Base-by-base conservation (phyloP, 306 rosid species). In the Coriaria nepalensis region DNA sequence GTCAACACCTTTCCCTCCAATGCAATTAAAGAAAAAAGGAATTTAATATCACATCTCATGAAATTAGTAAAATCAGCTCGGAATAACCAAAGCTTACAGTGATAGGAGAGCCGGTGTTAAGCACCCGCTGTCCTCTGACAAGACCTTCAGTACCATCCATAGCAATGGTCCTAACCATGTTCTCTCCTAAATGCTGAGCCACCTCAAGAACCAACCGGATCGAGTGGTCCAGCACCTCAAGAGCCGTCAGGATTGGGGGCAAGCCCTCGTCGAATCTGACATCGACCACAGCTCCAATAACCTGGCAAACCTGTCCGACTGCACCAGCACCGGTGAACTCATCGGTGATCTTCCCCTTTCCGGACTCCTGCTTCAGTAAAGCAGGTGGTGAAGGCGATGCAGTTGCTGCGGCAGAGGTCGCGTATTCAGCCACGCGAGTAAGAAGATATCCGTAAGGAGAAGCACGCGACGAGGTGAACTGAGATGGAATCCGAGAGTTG, bases 81-180 rank as follows among this genome's bases (percentile, higher is more conserved):
- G 41, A 13, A 8, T 41, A 32, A 39, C 11, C 15, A 11, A 36
- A 34, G 10, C 56, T 69, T 71, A 86, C 96, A 6, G 86, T 82
- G 60, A 86, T 86, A 8, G 96, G 96, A 8, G 96, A 82, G 7
- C 96, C 96, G 0, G 93, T 86, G 73, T 86, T 86, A 62, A 86
- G 93, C 42, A 86, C 96, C 41, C 72, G 67, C 78, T 80, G 86
- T 0, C 96, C 96, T 61, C 96, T 65, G 32, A 82, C 86, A 9
- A 86, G 77, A 2, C 96, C 96, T 39, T 86, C 93, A 29, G 96
- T 86, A 2, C 81, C 96, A 59, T 86, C 96, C 96, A 86, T 86
- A 59, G 96, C 96, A 60, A 86, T 86, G 10, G 86, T 76, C 37
- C 96, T 70, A 4, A 86, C 96, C 69, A 77, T 56, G 12, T 20